Conservation (phyloP, 306 rosid genomes). For the Erythrophleum fordii region DNA sequence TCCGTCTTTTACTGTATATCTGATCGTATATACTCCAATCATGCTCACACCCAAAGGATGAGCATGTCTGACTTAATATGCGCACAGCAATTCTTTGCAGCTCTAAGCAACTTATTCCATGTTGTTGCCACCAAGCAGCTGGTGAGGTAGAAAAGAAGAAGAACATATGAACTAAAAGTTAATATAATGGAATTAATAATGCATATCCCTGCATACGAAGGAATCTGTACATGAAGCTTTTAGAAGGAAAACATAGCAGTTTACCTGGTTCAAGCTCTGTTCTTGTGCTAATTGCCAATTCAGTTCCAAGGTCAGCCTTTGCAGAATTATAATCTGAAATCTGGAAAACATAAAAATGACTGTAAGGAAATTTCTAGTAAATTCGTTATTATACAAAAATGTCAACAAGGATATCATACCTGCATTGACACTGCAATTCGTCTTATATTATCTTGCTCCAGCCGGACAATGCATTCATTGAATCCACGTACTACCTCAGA, state of each 20-base stretch:
- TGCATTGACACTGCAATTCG: conserved; percentile 92
- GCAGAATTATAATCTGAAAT: conserved; percentile 84
- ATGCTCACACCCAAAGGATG: conserved; percentile 77
- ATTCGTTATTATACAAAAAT: conserved; percentile 1
- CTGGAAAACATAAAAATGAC: conserved; percentile 49
- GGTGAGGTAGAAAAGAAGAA: conserved; percentile 32
- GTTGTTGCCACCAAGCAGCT: conserved; percentile 99
- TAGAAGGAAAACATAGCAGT: conserved; percentile 25
- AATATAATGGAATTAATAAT: conserved; percentile 8
- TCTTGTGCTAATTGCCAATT: conserved; percentile 96
- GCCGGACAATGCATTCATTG: conserved; percentile 84
- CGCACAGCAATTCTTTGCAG: conserved; percentile 90
- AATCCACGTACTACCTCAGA: conserved; percentile 86
- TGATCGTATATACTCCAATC: conserved; percentile 80
- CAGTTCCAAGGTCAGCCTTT: conserved; percentile 93
- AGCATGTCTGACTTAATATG: conserved; percentile 92
- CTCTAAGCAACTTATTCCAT: conserved; percentile 95
- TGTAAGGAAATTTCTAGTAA: conserved; percentile 25
- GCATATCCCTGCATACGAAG: conserved; percentile 8
- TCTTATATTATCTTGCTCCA: conserved; percentile 77
- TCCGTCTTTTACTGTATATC: conserved; percentile 58
- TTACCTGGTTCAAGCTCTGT: conserved; percentile 92
- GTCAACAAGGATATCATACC: conserved; percentile 48
- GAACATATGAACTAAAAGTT: conserved; percentile 25
- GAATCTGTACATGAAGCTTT: conserved; percentile 14